A percentile compares a stretch with the other conserved stretches of the same genome.
These are phyloP conservation scores for Phaeolepiota aurea DNA, from an alignment of 768 basidiomycete species.

Conservation along the genomic window DNA sequence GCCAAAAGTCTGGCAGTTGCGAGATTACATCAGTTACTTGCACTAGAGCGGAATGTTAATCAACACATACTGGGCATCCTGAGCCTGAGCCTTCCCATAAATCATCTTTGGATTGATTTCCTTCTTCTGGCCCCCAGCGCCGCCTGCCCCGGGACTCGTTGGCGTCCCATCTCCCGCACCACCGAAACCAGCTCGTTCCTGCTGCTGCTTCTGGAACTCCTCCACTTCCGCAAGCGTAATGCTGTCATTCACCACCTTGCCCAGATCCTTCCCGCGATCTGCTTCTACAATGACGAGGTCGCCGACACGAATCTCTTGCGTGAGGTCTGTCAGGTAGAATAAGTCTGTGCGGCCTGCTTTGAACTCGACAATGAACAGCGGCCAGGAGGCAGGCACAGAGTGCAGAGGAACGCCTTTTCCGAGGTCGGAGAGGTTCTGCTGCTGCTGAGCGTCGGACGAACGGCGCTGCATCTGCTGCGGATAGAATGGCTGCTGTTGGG, in stretches of 20 bases:
- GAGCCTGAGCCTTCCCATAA: conserved; percentile 75
- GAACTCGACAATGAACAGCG: conserved; percentile 96
- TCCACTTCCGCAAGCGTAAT: conserved; percentile 88
- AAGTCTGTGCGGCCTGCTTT: conserved; percentile 94
- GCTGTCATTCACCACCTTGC: conserved; percentile 85
- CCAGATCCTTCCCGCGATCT: conserved; percentile 89
- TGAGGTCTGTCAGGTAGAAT: conserved; percentile 77
- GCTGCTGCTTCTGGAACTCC: conserved; percentile 79
- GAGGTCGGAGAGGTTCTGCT: conserved; percentile 41
- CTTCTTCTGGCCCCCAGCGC: conserved; percentile 48
- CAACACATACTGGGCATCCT: conserved; percentile 66
- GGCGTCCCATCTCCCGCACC: conserved; percentile 14
- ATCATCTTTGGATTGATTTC: conserved; percentile 98
- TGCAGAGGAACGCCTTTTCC: conserved; percentile 87
- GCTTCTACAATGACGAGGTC: conserved; percentile 97
- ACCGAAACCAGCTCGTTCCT: conserved; percentile 35
- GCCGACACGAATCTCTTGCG: conserved; percentile 60
- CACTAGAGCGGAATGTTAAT: no score
- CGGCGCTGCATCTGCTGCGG: conserved; percentile 33
- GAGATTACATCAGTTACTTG: no score
- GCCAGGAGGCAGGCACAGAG: conserved; percentile 74
- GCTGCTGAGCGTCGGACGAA: conserved; percentile 27
- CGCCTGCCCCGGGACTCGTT: conserved; percentile 19
- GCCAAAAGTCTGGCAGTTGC: no score
- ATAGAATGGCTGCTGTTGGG: conserved; percentile 38